A percentile compares a stretch with the other conserved stretches of the same genome.
Conservation (phyloP, 2,329 filamentous ascomycete species). For the Myriosclerotinia duriaeana region DNA sequence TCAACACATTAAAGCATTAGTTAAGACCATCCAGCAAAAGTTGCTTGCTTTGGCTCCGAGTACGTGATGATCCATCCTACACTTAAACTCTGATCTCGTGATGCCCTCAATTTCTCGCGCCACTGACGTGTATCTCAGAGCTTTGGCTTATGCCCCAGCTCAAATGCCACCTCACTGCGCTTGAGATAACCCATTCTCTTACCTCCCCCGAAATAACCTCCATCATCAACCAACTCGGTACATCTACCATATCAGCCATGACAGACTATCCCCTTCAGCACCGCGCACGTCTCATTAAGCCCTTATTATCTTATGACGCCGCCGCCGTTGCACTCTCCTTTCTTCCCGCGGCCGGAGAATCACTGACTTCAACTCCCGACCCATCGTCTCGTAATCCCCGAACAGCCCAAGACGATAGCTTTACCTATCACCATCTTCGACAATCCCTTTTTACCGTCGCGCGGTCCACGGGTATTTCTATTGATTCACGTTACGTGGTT, state of each 20-base stretch:
- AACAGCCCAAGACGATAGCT: slow-evolving; percentile 57
- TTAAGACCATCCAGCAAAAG: slow-evolving; percentile 66
- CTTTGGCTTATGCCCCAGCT: slow-evolving; percentile 84
- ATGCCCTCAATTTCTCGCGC: background rate
- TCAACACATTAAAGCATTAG: slow-evolving; percentile 64
- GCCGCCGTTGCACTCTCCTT: slow-evolving; percentile 86
- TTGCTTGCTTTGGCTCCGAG: slow-evolving; percentile 66
- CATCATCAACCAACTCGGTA: slow-evolving; percentile 58
- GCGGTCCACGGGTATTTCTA: slow-evolving; percentile 60
- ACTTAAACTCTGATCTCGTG: background rate
- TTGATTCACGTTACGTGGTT: slow-evolving; percentile 80
- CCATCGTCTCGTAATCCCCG: slow-evolving; percentile 30
- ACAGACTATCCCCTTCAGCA: slow-evolving; percentile 65
- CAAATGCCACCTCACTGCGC: slow-evolving; percentile 77
- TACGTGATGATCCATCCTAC: slow-evolving; percentile 48
- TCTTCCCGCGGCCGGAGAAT: slow-evolving; percentile 71
- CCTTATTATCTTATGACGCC: slow-evolving; percentile 78
- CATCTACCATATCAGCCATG: slow-evolving; percentile 55
- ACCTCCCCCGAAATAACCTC: slow-evolving; percentile 66
- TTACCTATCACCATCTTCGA: slow-evolving; percentile 88
- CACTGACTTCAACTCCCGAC: slow-evolving; percentile 29
- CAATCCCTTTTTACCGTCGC: slow-evolving; percentile 70
- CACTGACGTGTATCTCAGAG: slow-evolving; percentile 47
- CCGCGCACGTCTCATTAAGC: slow-evolving; percentile 75
- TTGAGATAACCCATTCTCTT: slow-evolving; percentile 81